phyloP scores from a whole-genome alignment of 1,139 yeast species.

The Hansenula lynferdii region DNA sequence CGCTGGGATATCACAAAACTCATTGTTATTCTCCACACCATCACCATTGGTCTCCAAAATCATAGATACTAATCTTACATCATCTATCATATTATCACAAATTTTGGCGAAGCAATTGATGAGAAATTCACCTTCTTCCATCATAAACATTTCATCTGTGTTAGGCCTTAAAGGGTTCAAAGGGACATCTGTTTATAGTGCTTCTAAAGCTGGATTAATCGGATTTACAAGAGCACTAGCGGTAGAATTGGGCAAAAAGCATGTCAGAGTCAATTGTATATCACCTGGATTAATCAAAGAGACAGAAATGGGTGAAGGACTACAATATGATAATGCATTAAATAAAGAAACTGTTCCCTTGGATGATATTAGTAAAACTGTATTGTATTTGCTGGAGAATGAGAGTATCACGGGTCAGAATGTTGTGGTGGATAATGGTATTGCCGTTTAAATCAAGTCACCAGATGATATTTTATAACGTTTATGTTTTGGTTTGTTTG shows the following conservation, averaged over 20 bases:
- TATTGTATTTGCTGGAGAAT: slow-evolving; percentile 26
- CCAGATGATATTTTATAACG: not conserved
- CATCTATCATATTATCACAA: slow-evolving; percentile 60
- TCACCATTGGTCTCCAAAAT: slow-evolving; percentile 40
- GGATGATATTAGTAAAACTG: slow-evolving; percentile 23
- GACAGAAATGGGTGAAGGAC: slow-evolving; percentile 57
- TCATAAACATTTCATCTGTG: slow-evolving; percentile 72
- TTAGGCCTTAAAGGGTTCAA: slow-evolving; percentile 43
- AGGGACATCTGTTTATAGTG: slow-evolving; percentile 77
- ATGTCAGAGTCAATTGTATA: slow-evolving; percentile 57
- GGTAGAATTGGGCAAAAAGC: slow-evolving; percentile 46
- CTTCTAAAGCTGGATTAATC: slow-evolving; percentile 72
- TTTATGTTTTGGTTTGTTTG: not conserved
- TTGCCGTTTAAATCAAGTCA: not conserved
- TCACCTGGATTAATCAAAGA: slow-evolving; percentile 69
- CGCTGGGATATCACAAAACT: slow-evolving; percentile 74
- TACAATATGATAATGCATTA: slow-evolving; percentile 19
- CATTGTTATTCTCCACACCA: slow-evolving; percentile 45
- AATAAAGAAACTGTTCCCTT: slow-evolving; percentile 29
- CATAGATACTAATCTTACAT: slow-evolving; percentile 56
- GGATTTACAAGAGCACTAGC: slow-evolving; percentile 67
- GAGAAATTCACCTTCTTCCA: slow-evolving; percentile 30
- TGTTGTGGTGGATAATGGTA: slow-evolving; percentile 26
- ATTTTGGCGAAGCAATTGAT: slow-evolving; percentile 46
- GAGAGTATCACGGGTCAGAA: slow-evolving; percentile 38